phyloP scores from a whole-genome alignment of 2,329 filamentous ascomycete genomes.

The Gremmenia infestans region DNA sequence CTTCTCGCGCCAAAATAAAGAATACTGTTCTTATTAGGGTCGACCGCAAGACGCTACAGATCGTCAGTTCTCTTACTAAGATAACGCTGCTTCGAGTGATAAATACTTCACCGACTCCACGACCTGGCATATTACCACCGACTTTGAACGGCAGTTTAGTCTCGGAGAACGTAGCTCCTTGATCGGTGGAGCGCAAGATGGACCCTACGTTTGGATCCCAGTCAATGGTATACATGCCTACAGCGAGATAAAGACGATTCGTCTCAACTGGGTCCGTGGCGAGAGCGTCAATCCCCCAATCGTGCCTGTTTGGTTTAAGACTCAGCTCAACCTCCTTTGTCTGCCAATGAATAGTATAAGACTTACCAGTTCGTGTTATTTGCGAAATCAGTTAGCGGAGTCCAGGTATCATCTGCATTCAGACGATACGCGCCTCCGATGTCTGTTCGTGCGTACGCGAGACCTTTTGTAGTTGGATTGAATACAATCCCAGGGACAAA shows the following conservation, averaged over 20 bases:
- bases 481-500: conserved; percentile 54
- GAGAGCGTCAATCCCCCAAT: conserved; percentile 53
- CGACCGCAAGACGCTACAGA: conserved; percentile 45
- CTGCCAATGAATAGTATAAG: neutral
- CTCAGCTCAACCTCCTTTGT: neutral
- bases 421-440: conserved; percentile 53
- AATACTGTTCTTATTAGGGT: conserved; percentile 51
- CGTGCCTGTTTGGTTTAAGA: conserved; percentile 36
- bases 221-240: conserved; percentile 54
- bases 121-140: conserved; percentile 57
- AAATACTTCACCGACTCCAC: conserved; percentile 48
- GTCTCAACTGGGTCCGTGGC: conserved; percentile 50
- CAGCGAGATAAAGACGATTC: conserved; percentile 47
- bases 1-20: conserved; percentile 55
- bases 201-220: conserved; percentile 54
- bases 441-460: conserved; percentile 52
- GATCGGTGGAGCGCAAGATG: conserved; percentile 50
- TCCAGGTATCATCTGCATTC: conserved; percentile 52
- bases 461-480: conserved; percentile 44
- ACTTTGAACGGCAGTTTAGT: conserved; percentile 53
- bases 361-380: conserved; percentile 15
- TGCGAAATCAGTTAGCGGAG: conserved; percentile 42
- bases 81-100: neutral
- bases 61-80: neutral
- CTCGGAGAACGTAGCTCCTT: conserved; percentile 47